phyloP scores from a whole-genome alignment of 2,329 filamentous ascomycete species.

The Sporothrix brasiliensis region DNA sequence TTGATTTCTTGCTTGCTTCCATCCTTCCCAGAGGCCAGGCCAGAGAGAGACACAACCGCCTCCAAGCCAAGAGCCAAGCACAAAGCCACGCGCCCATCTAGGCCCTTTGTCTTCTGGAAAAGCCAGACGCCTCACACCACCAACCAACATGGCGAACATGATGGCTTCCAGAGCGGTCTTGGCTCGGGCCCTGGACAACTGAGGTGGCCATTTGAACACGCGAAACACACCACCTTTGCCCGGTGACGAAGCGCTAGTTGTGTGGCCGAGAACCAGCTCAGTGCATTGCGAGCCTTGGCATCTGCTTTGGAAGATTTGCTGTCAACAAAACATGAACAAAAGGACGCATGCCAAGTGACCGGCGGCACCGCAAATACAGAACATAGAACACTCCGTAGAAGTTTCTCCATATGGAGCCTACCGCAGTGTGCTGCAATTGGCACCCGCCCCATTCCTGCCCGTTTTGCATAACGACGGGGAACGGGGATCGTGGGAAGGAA shows the following conservation, averaged over 20 bases:
- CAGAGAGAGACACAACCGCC: slow-evolving; percentile 12
- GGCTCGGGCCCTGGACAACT: neutral
- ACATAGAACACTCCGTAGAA: too few species aligned
- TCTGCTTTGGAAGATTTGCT: neutral
- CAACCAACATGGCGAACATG: neutral
- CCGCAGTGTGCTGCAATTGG: too few species aligned
- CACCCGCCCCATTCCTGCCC: neutral
- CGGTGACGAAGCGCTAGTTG: neutral
- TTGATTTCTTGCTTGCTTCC: neutral
- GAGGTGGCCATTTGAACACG: neutral
- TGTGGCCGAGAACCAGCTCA: slow-evolving; percentile 3
- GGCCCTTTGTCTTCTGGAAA: slow-evolving; percentile 11
- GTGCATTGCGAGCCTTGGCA: neutral
- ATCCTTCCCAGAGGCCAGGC: neutral
- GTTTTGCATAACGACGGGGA: neutral
- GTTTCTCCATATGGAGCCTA: too few species aligned
- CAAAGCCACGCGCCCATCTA: slow-evolving; percentile 9
- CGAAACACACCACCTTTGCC: neutral
- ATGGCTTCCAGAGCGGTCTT: neutral
- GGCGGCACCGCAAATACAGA: too few species aligned
- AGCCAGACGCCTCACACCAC: slow-evolving; percentile 1
- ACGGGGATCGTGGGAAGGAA: neutral
- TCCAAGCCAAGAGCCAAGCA: slow-evolving; percentile 15
- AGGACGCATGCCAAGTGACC: too few species aligned
- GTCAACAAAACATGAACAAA: too few species aligned